A percentile compares a stretch with the other conserved stretches of the same genome.
These are phyloP conservation scores for Sporothrix mexicana DNA, from an alignment of 2,329 filamentous ascomycete species.

Conservation along the genomic window DNA sequence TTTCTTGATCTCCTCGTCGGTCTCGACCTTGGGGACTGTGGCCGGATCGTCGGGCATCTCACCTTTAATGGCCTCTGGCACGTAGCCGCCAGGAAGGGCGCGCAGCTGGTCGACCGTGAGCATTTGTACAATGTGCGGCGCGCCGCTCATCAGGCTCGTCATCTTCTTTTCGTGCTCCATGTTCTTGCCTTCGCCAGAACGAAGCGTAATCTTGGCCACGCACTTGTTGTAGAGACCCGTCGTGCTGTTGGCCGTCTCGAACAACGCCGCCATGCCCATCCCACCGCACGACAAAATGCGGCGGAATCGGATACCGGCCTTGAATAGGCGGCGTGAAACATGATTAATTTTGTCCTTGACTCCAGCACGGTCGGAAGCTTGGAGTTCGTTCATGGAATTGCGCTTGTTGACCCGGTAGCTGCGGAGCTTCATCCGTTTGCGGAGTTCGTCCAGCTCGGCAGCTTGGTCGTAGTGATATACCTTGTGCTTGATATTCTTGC, in stretches of 20 bases:
- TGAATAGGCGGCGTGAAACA: conserved; percentile 1
- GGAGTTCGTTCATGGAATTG: not conserved
- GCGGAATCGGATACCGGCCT: conserved; percentile 34
- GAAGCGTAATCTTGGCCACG: conserved; percentile 34
- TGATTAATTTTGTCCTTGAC: conserved; percentile 11
- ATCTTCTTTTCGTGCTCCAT: conserved; percentile 23
- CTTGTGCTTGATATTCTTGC: not conserved
- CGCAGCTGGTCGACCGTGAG: conserved; percentile 29
- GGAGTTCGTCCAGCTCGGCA: too few species aligned
- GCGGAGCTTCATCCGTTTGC: too few species aligned
- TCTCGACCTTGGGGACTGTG: not conserved
- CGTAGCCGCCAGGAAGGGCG: conserved; percentile 11
- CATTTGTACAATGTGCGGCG: conserved; percentile 32
- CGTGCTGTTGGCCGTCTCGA: conserved; percentile 31
- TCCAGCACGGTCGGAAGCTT: not conserved
- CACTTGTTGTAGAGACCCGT: conserved; percentile 33
- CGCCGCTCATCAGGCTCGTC: conserved; percentile 22
- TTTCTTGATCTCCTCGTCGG: not conserved
- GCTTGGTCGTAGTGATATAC: not conserved
- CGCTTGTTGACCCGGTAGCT: not conserved
- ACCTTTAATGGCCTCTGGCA: conserved; percentile 1
- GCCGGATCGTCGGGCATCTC: conserved; percentile 24
- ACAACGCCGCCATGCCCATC: conserved; percentile 35
- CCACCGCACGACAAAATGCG: conserved; percentile 34
- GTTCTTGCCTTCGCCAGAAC: not conserved